These are phyloP conservation scores for Trichophyton schoenleinii DNA, from an alignment of 2,329 filamentous ascomycete genomes.

Conservation along the genomic window DNA sequence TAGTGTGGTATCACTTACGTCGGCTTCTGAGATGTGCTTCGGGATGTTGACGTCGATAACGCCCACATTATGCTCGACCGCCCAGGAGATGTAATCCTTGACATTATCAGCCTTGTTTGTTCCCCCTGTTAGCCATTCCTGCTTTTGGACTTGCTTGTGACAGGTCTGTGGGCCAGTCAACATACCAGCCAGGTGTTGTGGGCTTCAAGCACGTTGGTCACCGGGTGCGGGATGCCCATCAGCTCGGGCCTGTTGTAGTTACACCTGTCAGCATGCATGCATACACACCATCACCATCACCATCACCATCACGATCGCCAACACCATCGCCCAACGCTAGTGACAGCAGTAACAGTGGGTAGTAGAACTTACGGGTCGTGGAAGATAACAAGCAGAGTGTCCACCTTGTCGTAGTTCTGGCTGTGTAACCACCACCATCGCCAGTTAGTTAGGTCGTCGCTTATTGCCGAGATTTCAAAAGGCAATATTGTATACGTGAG, in stretches of 20 bases:
- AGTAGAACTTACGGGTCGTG: slow-evolving; percentile 63
- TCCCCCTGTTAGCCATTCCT: slow-evolving; percentile 11
- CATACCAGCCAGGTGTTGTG: slow-evolving; percentile 84
- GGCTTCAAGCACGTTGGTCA: slow-evolving; percentile 61
- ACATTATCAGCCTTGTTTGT: slow-evolving; percentile 60
- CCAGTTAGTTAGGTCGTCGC: not conserved
- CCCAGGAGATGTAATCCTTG: slow-evolving; percentile 74
- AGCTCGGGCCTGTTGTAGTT: slow-evolving; percentile 50
- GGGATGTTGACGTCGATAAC: slow-evolving; percentile 90
- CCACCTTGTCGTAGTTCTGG: slow-evolving; percentile 51
- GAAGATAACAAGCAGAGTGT: slow-evolving; percentile 68
- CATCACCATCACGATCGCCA: not conserved
- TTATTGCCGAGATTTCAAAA: not conserved
- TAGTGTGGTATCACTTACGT: slow-evolving; percentile 32
- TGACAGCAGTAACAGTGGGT: not conserved
- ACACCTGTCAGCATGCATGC: not conserved
- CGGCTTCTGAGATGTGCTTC: slow-evolving; percentile 54
- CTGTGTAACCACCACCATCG: slow-evolving; percentile 23
- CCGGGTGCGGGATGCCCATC: slow-evolving; percentile 51
- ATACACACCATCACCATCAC: not conserved
- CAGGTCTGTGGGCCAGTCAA: slow-evolving; percentile 16
- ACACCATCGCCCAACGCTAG: too few species aligned
- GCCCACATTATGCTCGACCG: slow-evolving; percentile 59
- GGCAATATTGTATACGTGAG: too few species aligned
- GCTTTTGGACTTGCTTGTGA: not conserved